Conservation (phyloP, 768 basidiomycete species). For the Russula ochroleuca region DNA sequence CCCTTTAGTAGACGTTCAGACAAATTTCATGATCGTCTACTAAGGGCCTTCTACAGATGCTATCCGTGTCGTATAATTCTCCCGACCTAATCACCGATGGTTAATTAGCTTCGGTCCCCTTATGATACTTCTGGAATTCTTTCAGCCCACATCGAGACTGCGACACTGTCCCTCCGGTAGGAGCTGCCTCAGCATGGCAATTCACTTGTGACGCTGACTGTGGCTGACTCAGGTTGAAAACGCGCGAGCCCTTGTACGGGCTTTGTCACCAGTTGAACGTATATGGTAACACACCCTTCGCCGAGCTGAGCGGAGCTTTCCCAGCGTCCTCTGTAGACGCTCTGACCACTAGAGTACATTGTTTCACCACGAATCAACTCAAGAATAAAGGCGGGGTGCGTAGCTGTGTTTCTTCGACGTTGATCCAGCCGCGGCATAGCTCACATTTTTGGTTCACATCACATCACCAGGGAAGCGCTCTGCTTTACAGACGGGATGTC, state of each 20-base stretch:
- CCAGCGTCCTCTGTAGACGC: slow-evolving; percentile 37
- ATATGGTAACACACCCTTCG: slow-evolving; percentile 51
- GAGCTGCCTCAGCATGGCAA: background rate
- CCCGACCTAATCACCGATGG: background rate
- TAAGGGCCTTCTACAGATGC: background rate
- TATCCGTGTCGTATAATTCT: background rate
- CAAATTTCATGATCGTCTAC: background rate
- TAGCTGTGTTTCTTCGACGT: slow-evolving; percentile 2
- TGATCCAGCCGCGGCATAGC: background rate
- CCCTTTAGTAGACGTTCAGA: background rate
- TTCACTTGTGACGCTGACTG: background rate
- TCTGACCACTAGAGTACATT: slow-evolving; percentile 34
- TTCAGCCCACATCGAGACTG: slow-evolving; percentile 38
- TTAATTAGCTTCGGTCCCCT: slow-evolving; percentile 27
- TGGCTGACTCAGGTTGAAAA: slow-evolving; percentile 35
- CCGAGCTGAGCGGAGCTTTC: slow-evolving; percentile 52
- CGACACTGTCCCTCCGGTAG: slow-evolving; percentile 36
- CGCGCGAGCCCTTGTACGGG: slow-evolving; percentile 39
- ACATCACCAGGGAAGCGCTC: slow-evolving; percentile 14
- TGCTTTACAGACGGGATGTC: slow-evolving; percentile 48
- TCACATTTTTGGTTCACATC: slow-evolving; percentile 6
- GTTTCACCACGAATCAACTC: slow-evolving; percentile 40
- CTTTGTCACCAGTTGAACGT: slow-evolving; percentile 49
- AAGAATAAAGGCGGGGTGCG: slow-evolving; percentile 2
- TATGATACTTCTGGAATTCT: slow-evolving; percentile 38